Base-by-base conservation (phyloP, 2,329 filamentous ascomycete genomes). In the Sordariomycetes sp. region DNA sequence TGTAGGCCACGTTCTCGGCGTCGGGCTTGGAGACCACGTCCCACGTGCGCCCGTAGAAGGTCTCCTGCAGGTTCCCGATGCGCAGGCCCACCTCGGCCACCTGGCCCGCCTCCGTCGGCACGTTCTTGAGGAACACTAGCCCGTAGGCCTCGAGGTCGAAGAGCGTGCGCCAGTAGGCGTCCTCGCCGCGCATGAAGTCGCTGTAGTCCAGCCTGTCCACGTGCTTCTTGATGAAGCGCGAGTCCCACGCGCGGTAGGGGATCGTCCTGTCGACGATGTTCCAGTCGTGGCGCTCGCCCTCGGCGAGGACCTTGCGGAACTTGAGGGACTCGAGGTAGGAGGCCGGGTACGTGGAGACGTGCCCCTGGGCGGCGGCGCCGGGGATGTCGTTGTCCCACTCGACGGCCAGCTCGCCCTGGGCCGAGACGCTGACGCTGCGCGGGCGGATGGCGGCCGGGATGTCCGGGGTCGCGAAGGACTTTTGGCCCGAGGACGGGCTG, bases 1-100 rank as follows among this genome's bases (percentile, higher is more conserved):
- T 97, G 73, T 97, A 91, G 11, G 94, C 93, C 3, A 97, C 89
- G 68, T 97, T 97, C 68, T 93, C 91, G 25, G 92, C 90, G 58
- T 89, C 71, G 1, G 88, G 86, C 57, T 95, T 87, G 3, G 86
- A 90, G 58, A 85, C 82, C 14, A 97, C 93, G 70, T 97, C 88
- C 85, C 92, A 97, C 0, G 90, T 96, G 64, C 80, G 77, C 50
- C 94, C 94, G 70, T 97, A 97, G 68, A 97, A 94, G 8, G 92
- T 94, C 65, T 90, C 85, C 66, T 90, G 88, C 28, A 97, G 74
- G 37, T 82, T 82, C 1, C 91, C 92, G 60, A 97, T 88, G 56
- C 85, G 82, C 3, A 78, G 76, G 2, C 85, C 88, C 59, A 97
- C 83, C 24, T 77, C 72, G 46, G 82, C 78, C 4, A 97, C 87